A percentile compares a stretch with the other conserved stretches of the same genome.
Conservation (phyloP, 2,329 filamentous ascomycete genomes). For the Myriosclerotinia curreyana region DNA sequence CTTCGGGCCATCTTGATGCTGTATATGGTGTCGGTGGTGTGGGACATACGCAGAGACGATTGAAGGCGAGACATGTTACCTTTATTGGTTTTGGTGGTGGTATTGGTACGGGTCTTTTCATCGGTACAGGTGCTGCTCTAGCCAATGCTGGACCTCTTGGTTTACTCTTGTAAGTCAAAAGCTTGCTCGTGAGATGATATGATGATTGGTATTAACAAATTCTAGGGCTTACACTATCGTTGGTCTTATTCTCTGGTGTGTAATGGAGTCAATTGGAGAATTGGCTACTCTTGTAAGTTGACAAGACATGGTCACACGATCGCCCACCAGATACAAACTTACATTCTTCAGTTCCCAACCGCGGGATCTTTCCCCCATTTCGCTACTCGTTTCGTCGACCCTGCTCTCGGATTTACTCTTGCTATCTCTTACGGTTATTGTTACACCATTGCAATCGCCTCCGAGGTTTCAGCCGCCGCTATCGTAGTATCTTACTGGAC, state of each 20-base stretch:
- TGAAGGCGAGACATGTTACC: conserved; percentile 20
- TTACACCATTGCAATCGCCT: conserved; percentile 57
- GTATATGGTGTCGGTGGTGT: conserved; percentile 16
- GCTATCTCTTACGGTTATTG: conserved; percentile 40
- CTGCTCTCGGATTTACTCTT: conserved; percentile 38
- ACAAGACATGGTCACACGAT: not conserved
- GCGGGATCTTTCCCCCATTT: conserved; percentile 40
- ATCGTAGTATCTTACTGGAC: conserved; percentile 80
- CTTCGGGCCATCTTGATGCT: conserved; percentile 11
- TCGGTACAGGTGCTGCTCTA: conserved; percentile 48
- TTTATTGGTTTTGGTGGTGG: conserved; percentile 18
- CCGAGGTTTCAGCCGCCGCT: conserved; percentile 82
- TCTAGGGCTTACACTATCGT: conserved; percentile 43
- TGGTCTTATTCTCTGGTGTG: conserved; percentile 38
- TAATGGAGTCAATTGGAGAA: conserved; percentile 41
- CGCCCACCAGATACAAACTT: not conserved
- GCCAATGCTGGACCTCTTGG: conserved; percentile 48
- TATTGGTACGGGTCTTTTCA: conserved; percentile 53
- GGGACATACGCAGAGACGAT: conserved; percentile 8
- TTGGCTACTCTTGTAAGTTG: conserved; percentile 33
- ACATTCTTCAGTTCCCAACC: conserved; percentile 35
- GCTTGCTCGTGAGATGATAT: rapidly evolving
- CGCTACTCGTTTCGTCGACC: conserved; percentile 40
- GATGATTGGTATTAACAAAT: not conserved
- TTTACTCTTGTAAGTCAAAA: conserved; percentile 40